These are phyloP conservation scores for Malassezia nana DNA, from an alignment of 1,284 basidiomycete species.

Conservation along the genomic window DNA sequence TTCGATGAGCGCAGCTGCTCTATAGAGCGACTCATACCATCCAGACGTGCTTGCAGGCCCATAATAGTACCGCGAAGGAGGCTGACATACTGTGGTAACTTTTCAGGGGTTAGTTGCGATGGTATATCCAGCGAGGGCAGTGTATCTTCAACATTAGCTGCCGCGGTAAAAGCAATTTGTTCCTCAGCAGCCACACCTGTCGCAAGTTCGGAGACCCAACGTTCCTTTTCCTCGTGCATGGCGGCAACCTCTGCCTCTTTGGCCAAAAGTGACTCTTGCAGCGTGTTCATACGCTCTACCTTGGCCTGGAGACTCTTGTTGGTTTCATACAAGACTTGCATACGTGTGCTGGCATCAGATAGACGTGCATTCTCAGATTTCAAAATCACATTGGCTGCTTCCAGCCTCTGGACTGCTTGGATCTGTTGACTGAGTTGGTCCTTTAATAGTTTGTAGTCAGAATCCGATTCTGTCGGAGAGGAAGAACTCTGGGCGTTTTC, in stretches of 20 bases:
- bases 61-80: constrained; percentile 25
- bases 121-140: constrained; percentile 13
- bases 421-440: constrained; percentile 22
- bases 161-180: constrained; percentile 22
- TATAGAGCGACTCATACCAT: constrained; percentile 16
- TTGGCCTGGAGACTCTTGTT: constrained; percentile 34
- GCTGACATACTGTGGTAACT: constrained; percentile 27
- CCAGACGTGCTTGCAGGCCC: constrained; percentile 23
- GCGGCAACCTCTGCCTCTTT: constrained; percentile 31
- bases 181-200: constrained; percentile 11
- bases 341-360: constrained; percentile 18
- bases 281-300: constrained; percentile 22
- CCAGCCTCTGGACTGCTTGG: constrained; percentile 21
- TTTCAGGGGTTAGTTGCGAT: constrained; percentile 16
- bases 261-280: constrained; percentile 21
- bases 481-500: constrained; percentile 18
- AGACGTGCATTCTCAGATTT: constrained; percentile 26
- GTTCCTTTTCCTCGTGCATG: constrained; percentile 23
- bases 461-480: constrained; percentile 8
- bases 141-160: constrained; percentile 17
- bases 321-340: constrained; percentile 38
- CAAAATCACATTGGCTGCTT: constrained; percentile 24
- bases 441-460: constrained; percentile 17
- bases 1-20: constrained; percentile 25
- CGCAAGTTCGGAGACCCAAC: constrained; percentile 21